Evolutionary conservation across 495 filamentous ascomycete species (phyloP), one percentile per base, ranked within the genome.

Genomic region (Talaromyces thailandensis): DNA sequence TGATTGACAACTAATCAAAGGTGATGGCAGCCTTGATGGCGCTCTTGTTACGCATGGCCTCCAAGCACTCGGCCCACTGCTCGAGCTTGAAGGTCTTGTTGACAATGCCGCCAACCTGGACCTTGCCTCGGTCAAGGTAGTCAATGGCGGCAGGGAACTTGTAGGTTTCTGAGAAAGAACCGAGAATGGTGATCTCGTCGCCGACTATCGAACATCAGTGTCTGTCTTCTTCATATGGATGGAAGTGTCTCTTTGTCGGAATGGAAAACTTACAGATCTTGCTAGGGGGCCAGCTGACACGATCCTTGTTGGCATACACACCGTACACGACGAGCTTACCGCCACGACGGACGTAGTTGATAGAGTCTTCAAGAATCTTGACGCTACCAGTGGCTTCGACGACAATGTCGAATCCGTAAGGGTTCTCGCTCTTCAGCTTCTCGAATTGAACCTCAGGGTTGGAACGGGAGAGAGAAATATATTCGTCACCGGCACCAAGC

Each of bases 101-200:
- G 23, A 82, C 81, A 60, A 82, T 82, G 1, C 77, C 78, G 26
- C 74, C 68, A 21, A 82, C 78, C 72, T 84, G 87, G 60, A 88
- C 80, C 75, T 86, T 87, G 56, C 80, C 85, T 6, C 75, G 82
- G 67, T 88, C 86, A 37, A 87, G 79, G 72, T 89, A 88, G 73
- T 85, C 82, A 63, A 89, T 83, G 7, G 86, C 86, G 29, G 86
- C 81, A 4, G 86, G 86, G 80, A 88, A 90, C 79, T 88, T 88
- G 76, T 87, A 86, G 16, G 84, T 84, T 67, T 89, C 85, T 29
- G 81, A 85, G 78, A 88, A 89, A 40, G 80, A 85, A 28, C 86
- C 86, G 43, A 89, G 71, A 64, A 90, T 87, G 63, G 84, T 88
- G 67, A 89, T 88, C 67, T 88, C 86, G 66, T 85, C 76, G 55